Evolutionary conservation across 2,329 filamentous ascomycete genomes (phyloP).

Genomic region (Didymella sp.): DNA sequence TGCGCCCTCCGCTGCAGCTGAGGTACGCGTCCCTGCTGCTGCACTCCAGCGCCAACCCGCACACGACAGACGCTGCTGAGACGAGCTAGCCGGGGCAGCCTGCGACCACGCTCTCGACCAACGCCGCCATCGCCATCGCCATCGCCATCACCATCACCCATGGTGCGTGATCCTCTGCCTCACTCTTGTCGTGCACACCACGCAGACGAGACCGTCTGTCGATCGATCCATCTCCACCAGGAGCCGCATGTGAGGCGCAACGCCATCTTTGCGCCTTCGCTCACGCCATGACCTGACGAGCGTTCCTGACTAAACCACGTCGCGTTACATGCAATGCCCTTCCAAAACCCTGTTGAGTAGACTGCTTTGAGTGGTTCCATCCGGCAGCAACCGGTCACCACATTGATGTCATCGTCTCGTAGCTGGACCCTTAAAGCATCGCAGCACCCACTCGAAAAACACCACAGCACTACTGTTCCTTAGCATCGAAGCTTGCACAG

Average conservation of each 20-base stretch:
- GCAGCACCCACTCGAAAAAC: slow-evolving; percentile 1
- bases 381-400: slow-evolving; percentile 11
- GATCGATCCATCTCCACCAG: not conserved
- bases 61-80: slow-evolving; percentile 11
- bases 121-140: too few relatives aligned
- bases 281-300: slow-evolving; percentile 35
- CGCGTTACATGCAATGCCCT: slow-evolving; percentile 22
- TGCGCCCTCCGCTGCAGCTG: slow-evolving; percentile 2
- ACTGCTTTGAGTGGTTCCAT: slow-evolving; percentile 6
- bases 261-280: slow-evolving; percentile 1
- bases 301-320: slow-evolving; percentile 19
- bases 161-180: too few relatives aligned
- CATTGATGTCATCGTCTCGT: slow-evolving; percentile 20
- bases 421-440: slow-evolving; percentile 10
- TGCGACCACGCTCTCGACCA: not conserved
- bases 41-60: not conserved
- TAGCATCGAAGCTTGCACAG: not conserved
- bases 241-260: slow-evolving; percentile 2
- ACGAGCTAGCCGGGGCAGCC: slow-evolving; percentile 4
- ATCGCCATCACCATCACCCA: too few relatives aligned
- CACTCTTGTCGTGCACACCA: slow-evolving; percentile 7
- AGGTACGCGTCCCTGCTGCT: slow-evolving; percentile 6
- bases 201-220: slow-evolving; percentile 3
- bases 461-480: slow-evolving; percentile 2
- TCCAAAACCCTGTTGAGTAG: slow-evolving; percentile 15